Percentiles rank a stretch among this genome's conserved stretches.
Evolutionary conservation across 495 filamentous ascomycete genomes (phyloP).

Genomic region (Apodospora peruviana): DNA sequence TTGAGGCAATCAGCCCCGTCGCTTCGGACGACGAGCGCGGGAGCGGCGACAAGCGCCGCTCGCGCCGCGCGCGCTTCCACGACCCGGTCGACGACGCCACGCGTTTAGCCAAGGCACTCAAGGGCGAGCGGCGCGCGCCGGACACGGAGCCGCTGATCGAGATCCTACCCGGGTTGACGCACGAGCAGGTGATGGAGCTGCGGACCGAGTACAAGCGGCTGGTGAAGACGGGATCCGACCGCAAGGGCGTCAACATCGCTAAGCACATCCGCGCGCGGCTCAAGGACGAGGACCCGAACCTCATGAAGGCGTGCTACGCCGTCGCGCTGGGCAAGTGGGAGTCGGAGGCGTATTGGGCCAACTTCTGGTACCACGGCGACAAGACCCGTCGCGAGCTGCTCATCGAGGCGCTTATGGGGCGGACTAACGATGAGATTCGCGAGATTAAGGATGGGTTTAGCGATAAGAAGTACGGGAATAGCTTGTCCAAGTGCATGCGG

Average conservation of each 20-base stretch:
- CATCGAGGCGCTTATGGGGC: conserved; percentile 88
- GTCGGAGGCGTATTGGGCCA: conserved; percentile 95
- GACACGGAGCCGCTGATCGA: conserved; percentile 70
- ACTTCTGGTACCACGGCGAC: conserved; percentile 94
- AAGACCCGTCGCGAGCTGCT: conserved; percentile 79
- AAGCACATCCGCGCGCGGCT: conserved; percentile 87
- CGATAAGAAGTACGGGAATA: conserved; percentile 87
- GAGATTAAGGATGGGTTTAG: conserved; percentile 88
- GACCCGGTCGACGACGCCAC: conserved; percentile 74
- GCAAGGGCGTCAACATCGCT: conserved; percentile 86
- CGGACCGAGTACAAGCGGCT: conserved; percentile 84
- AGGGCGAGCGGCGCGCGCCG: conserved; percentile 54
- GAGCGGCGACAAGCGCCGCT: conserved; percentile 32
- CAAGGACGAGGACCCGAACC: conserved; percentile 55
- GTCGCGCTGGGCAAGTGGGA: conserved; percentile 90
- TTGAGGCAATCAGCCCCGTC: conserved; percentile 39
- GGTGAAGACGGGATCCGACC: conserved; percentile 63
- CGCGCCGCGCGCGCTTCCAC: conserved; percentile 61
- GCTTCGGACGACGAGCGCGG: conserved; percentile 35
- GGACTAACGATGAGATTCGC: conserved; percentile 78
- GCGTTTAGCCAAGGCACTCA: conserved; percentile 69
- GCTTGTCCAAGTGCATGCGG: conserved; percentile 78
- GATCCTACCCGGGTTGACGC: conserved; percentile 75
- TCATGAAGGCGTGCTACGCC: conserved; percentile 87
- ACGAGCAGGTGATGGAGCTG: conserved; percentile 79